Base-by-base conservation (phyloP, 371 early-diverging fungal genomes). In the Saksenaea oblongispora region DNA sequence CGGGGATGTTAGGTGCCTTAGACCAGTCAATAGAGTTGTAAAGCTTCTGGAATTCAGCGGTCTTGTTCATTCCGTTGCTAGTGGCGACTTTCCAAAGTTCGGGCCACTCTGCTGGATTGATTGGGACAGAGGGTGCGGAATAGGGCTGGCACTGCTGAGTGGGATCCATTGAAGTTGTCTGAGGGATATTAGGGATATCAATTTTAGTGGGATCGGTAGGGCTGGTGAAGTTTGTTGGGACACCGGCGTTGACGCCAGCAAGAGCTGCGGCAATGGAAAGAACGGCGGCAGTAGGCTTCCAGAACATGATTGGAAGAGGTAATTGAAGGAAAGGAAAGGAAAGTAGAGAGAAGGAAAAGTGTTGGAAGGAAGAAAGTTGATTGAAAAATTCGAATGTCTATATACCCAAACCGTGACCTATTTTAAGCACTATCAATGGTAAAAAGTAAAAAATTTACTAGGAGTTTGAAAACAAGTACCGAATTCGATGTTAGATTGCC, bases 1-100 rank as follows among this genome's bases (percentile, higher is more conserved):
- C 72, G n/a, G 61, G 56, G 42, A 75, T 72, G 42, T 72, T 69
- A 59, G 82, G 82, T 9, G 69, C 72, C 56, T 71, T 73, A 47
- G 73, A 59, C 82, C 82, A 82, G 37, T 78, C 73, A 47, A 82
- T 78, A 7, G 82, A 72, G 57, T 78, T 75, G 67, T 82, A 78
- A 13, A 82, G 39, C 11, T 66, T 59, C 27, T 66, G 58, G 75
- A 78, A 82, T 54, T 82, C 82, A 35, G 72, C 68, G 28, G 67
- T 61, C 18, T 67, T 64, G 64, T 69, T 76, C 79, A 78, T 82
- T 58, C 75, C 75, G 55, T 81, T 81, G 58, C 70, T 70, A n/a
- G 79, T 78, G 36, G 82, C 82, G 54, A 74, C 67, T 22, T 72
- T 72, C 82, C 82, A 82, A 11, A 72, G 59, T 36, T 62, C 73